Conservation (phyloP, 2,329 filamentous ascomycete genomes). For the Paracamarosporium sp. region DNA sequence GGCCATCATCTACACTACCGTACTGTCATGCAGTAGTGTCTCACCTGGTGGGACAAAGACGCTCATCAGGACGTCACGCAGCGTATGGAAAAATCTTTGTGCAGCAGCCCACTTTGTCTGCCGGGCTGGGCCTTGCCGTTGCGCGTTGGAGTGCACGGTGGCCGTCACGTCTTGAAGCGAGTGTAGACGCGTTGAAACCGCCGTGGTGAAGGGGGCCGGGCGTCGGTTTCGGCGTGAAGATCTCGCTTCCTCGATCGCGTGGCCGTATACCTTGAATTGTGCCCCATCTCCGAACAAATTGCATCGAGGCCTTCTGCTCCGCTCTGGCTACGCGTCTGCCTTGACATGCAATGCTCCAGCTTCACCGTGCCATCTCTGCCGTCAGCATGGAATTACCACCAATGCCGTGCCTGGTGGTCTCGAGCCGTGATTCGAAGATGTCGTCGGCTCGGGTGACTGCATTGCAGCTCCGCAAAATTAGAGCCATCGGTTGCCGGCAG, state of each 20-base stretch:
- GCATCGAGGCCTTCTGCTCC: not conserved
- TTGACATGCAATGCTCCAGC: not conserved
- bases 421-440: slow-evolving; percentile 8
- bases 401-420: not conserved
- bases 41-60: slow-evolving; percentile 12
- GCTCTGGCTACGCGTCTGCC: not conserved
- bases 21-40: slow-evolving; percentile 5
- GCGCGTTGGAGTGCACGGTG: slow-evolving; percentile 4
- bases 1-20: not conserved
- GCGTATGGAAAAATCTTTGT: slow-evolving; percentile 33
- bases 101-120: slow-evolving; percentile 26
- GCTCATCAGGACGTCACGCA: slow-evolving; percentile 29
- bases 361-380: slow-evolving; percentile 3
- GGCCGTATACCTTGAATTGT: not conserved
- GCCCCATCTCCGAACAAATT: not conserved
- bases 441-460: slow-evolving; percentile 14
- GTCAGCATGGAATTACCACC: not conserved
- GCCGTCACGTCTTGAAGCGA: slow-evolving; percentile 20
- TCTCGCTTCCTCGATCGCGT: not conserved
- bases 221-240: slow-evolving; percentile 17
- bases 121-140: not conserved
- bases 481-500: slow-evolving; percentile 14
- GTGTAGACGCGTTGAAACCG: slow-evolving; percentile 43
- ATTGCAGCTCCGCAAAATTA: slow-evolving; percentile 12
- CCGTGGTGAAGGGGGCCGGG: slow-evolving; percentile 18